Percentiles rank a stretch among this genome's conserved stretches.
These are phyloP conservation scores for Neurospora discreta DNA, from an alignment of 495 filamentous ascomycete species.

Conservation along the genomic window DNA sequence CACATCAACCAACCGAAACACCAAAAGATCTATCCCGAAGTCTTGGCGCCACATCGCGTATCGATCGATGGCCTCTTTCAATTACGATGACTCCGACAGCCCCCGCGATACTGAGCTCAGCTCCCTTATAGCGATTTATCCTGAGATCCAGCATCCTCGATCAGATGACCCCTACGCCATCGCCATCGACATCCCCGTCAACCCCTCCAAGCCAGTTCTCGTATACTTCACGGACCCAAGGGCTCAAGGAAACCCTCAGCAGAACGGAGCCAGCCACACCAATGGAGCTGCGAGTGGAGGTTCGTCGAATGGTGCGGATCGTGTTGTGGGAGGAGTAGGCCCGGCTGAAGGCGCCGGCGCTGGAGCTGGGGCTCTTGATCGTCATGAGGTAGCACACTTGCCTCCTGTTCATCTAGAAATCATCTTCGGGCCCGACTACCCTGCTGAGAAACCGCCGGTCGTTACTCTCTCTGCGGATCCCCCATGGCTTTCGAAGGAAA, in stretches of 20 bases:
- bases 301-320: background rate
- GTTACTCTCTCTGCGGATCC: conserved; percentile 54
- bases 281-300: background rate
- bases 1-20: background rate
- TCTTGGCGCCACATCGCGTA: background rate
- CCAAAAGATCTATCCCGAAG: background rate
- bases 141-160: conserved; percentile 57
- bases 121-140: conserved; percentile 79
- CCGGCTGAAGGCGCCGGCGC: background rate
- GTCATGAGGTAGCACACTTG: conserved; percentile 59
- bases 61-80: conserved; percentile 12
- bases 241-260: background rate
- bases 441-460: conserved; percentile 51
- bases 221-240: conserved; percentile 44
- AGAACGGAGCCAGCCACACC: conserved; percentile 2
- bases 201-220: conserved; percentile 53
- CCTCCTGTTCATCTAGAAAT: conserved; percentile 64
- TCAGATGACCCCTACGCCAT: conserved; percentile 50
- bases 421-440: conserved; percentile 65
- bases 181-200: conserved; percentile 60
- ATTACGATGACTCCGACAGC: conserved; percentile 36
- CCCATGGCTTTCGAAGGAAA: conserved; percentile 56
- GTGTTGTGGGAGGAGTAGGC: background rate
- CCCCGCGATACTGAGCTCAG: conserved; percentile 70
- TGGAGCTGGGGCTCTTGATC: conserved; percentile 28